Conservation (phyloP, 345 rosid genomes). For the Camelina neglecta region DNA sequence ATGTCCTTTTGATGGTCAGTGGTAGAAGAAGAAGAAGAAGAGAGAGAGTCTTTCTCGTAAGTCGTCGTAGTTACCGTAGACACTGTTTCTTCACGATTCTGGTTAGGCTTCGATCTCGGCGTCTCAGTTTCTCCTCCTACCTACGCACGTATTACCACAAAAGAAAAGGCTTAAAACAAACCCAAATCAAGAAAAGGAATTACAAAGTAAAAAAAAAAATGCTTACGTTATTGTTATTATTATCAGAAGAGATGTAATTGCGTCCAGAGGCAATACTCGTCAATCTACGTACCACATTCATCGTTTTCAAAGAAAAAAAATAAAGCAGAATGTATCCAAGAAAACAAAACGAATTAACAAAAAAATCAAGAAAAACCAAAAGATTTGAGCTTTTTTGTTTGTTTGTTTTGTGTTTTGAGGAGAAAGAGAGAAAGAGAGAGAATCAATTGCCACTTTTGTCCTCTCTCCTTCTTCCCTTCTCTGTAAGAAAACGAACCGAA, state of each 20-base stretch:
- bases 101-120: slow-evolving; percentile 73
- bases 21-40: slow-evolving; percentile 49
- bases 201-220: neutral
- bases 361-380: neutral
- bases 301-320: slow-evolving; percentile 23
- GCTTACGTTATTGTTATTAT: slow-evolving; percentile 79
- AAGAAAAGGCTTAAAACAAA: neutral
- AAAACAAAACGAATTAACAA: neutral
- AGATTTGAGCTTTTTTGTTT: neutral
- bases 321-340: neutral
- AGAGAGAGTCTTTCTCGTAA: slow-evolving; percentile 48
- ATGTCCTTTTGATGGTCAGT: slow-evolving; percentile 57
- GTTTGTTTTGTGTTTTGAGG: slow-evolving; percentile 5
- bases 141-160: slow-evolving; percentile 36
- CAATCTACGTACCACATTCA: slow-evolving; percentile 96
- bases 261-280: slow-evolving; percentile 99
- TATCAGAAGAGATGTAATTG: slow-evolving; percentile 76
- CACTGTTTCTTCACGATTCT: slow-evolving; percentile 48
- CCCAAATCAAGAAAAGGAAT: neutral
- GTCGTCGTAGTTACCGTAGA: slow-evolving; percentile 42
- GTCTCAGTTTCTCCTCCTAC: slow-evolving; percentile 70
- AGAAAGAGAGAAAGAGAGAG: slow-evolving; percentile 43
- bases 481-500: slow-evolving; percentile 17
- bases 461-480: slow-evolving; percentile 52
- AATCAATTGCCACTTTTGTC: slow-evolving; percentile 8